Evolutionary conservation across 2,329 filamentous ascomycete genomes (phyloP).

Genomic region (Cladosporium colombiae): DNA sequence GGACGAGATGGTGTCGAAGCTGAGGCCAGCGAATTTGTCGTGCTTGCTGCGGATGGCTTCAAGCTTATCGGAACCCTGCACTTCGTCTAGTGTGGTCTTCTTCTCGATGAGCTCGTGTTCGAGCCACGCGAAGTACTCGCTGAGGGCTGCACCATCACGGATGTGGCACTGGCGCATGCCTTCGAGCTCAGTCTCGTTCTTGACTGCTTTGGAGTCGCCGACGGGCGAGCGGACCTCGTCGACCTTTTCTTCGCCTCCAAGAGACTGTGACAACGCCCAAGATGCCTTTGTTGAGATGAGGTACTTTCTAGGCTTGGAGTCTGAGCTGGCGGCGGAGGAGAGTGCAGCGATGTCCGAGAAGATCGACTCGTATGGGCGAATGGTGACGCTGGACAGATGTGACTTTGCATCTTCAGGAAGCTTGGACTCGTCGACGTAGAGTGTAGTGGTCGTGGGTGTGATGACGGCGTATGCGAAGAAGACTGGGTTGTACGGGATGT

Average conservation of each 20-base stretch:
- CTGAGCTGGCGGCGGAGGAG: slow-evolving; percentile 37
- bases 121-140: slow-evolving; percentile 94
- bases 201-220: slow-evolving; percentile 87
- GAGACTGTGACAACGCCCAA: slow-evolving; percentile 83
- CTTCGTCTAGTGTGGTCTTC: slow-evolving; percentile 77
- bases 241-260: slow-evolving; percentile 82
- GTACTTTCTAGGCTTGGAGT: slow-evolving; percentile 62
- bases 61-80: slow-evolving; percentile 87
- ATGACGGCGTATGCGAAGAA: slow-evolving; percentile 96
- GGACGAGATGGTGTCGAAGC: slow-evolving; percentile 94
- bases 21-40: slow-evolving; percentile 81
- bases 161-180: slow-evolving; percentile 95
- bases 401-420: slow-evolving; percentile 66
- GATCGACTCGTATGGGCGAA: slow-evolving; percentile 81
- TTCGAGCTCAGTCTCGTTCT: slow-evolving; percentile 84
- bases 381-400: slow-evolving; percentile 70
- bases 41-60: slow-evolving; percentile 71
- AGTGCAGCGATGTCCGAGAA: slow-evolving; percentile 75
- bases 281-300: slow-evolving; percentile 86
- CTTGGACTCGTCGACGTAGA: slow-evolving; percentile 84
- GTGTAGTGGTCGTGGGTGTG: slow-evolving; percentile 70
- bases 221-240: slow-evolving; percentile 87
- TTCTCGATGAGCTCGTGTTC: slow-evolving; percentile 75
- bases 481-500: slow-evolving; percentile 97
- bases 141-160: slow-evolving; percentile 86